These are phyloP conservation scores for Phaeoacremonium minimum DNA, from an alignment of 2,329 filamentous ascomycete species.

Conservation along the genomic window DNA sequence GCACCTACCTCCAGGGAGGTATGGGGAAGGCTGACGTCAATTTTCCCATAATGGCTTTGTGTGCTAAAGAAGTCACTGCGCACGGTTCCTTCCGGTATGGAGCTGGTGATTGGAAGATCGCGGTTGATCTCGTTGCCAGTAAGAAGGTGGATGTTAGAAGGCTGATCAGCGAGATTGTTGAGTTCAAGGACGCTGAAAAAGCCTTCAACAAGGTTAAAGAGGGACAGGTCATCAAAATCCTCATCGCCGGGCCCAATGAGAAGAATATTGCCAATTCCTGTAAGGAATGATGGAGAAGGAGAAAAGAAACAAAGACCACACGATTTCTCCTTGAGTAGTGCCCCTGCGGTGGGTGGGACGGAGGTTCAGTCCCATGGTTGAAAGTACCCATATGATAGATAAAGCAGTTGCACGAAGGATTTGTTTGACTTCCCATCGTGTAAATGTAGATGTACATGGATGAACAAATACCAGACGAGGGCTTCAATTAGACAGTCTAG, in stretches of 20 bases:
- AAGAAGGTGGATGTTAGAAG: conserved; percentile 77
- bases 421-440: too few relatives aligned
- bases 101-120: conserved; percentile 80
- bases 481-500: too few relatives aligned
- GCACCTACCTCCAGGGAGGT: conserved; percentile 80
- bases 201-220: conserved; percentile 83
- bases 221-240: conserved; percentile 69
- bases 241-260: conserved; percentile 64
- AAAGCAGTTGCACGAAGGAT: too few relatives aligned
- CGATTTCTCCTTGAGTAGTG: too few relatives aligned
- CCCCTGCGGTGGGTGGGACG: too few relatives aligned
- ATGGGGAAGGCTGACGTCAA: conserved; percentile 85
- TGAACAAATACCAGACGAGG: too few relatives aligned
- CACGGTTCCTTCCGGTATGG: conserved; percentile 89
- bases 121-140: conserved; percentile 68
- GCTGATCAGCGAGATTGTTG: conserved; percentile 71
- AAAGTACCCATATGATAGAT: too few relatives aligned
- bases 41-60: conserved; percentile 88
- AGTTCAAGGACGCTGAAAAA: conserved; percentile 76
- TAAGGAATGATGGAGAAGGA: too few relatives aligned
- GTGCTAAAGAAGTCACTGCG: conserved; percentile 81
- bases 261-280: too few relatives aligned
- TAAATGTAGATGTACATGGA: too few relatives aligned
- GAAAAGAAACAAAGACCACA: too few relatives aligned
- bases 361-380: too few relatives aligned